A percentile compares a stretch with the other conserved stretches of the same genome.
Evolutionary conservation across 1,139 yeast genomes (phyloP).

Genomic region (Cylindricascospora bacillispora): DNA sequence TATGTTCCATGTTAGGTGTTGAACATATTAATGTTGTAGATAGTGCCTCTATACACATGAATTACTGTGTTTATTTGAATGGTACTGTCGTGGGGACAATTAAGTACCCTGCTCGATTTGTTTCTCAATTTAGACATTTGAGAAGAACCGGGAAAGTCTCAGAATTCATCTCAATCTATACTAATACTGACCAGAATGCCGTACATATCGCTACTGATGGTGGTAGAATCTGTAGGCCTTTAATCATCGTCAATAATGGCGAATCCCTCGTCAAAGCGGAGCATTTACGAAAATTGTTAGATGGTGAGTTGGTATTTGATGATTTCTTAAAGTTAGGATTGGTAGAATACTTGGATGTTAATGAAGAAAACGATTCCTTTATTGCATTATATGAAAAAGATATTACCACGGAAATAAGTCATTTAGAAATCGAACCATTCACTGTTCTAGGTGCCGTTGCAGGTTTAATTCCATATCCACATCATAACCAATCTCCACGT

Average conservation of each 20-base stretch:
- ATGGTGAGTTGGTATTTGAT: slow-evolving; percentile 73
- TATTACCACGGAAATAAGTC: slow-evolving; percentile 50
- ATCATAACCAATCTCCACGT: slow-evolving; percentile 97
- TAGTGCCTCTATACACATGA: slow-evolving; percentile 70
- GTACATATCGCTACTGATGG: slow-evolving; percentile 99
- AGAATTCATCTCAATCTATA: slow-evolving; percentile 81
- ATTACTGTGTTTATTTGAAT: slow-evolving; percentile 75
- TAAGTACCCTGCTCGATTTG: slow-evolving; percentile 72
- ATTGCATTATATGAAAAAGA: slow-evolving; percentile 82
- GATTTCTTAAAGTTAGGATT: slow-evolving; percentile 77
- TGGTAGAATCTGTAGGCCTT: slow-evolving; percentile 95
- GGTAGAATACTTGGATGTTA: slow-evolving; percentile 93
- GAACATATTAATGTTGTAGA: slow-evolving; percentile 76
- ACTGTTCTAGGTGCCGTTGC: slow-evolving; percentile 97
- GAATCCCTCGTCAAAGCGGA: slow-evolving; percentile 55
- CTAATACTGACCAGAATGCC: slow-evolving; percentile 79
- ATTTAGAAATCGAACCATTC: slow-evolving; percentile 91
- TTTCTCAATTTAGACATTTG: slow-evolving; percentile 59
- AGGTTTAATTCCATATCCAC: slow-evolving; percentile 98
- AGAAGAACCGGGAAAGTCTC: slow-evolving; percentile 82
- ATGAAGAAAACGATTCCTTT: slow-evolving; percentile 90
- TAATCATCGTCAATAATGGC: slow-evolving; percentile 72
- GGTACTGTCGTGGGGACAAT: slow-evolving; percentile 93
- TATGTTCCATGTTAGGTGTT: slow-evolving; percentile 78
- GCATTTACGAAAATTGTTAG: slow-evolving; percentile 49